Evolutionary conservation across 805 yeast genomes (phyloP).

Genomic region (Sugiyamaella marilandica): DNA sequence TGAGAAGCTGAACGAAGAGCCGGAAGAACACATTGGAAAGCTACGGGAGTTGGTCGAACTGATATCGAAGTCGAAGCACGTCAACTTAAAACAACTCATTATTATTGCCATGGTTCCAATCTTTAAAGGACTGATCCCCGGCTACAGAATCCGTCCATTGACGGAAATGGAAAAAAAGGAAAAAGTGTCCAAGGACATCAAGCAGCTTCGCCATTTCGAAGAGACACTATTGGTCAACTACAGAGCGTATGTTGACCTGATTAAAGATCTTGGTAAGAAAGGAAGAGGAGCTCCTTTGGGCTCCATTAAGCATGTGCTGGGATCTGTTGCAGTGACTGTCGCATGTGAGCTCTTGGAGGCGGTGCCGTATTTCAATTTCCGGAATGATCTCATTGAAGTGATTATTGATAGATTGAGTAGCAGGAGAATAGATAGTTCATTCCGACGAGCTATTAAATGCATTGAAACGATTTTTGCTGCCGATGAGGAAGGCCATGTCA

Average conservation of each 20-base stretch:
- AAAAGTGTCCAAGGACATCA: slow-evolving; percentile 78
- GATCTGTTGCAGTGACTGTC: slow-evolving; percentile 55
- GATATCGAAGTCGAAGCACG: slow-evolving; percentile 46
- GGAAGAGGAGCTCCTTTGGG: slow-evolving; percentile 30
- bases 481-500: slow-evolving; percentile 76
- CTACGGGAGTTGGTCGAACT: slow-evolving; percentile 47
- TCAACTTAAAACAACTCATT: slow-evolving; percentile 51
- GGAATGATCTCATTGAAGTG: slow-evolving; percentile 67
- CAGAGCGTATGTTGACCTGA: slow-evolving; percentile 55
- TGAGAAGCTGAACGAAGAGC: slow-evolving; percentile 72
- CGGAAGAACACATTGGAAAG: slow-evolving; percentile 72
- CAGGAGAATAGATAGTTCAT: slow-evolving; percentile 46
- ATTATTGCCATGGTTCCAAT: slow-evolving; percentile 77
- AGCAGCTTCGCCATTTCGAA: slow-evolving; percentile 72
- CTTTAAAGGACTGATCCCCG: slow-evolving; percentile 80
- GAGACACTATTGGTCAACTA: slow-evolving; percentile 69
- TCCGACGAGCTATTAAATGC: slow-evolving; percentile 55
- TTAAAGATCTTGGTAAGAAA: slow-evolving; percentile 41
- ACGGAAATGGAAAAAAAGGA: slow-evolving; percentile 77
- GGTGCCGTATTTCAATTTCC: slow-evolving; percentile 73
- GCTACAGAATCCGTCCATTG: slow-evolving; percentile 78
- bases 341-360: slow-evolving; percentile 70
- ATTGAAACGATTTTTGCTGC: slow-evolving; percentile 67
- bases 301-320: slow-evolving; percentile 25
- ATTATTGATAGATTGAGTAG: slow-evolving; percentile 63